Evolutionary conservation across 31 red algal genomes (phyloP), one percentile per base, ranked within the genome.

Genomic region (Asparagopsis taxiformis): DNA sequence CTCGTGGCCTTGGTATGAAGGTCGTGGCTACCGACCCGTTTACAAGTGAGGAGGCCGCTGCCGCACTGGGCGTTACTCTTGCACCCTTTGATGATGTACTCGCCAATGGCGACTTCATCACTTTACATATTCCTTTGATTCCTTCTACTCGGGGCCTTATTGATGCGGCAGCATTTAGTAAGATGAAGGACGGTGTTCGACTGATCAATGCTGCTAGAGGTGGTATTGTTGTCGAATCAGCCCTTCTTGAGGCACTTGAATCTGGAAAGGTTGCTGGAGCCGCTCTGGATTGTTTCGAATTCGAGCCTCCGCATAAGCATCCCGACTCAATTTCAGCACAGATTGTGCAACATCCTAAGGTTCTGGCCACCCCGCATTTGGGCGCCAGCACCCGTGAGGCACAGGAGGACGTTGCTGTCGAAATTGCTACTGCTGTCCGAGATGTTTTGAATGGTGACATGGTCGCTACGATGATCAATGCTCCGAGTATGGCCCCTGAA

Each of bases 361-460:
- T 99, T 43, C 17, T 99, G 8, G 96, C 96, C 29, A 94, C 96
- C 48, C 96, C 97, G 30, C 97, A 99, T 70, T 71, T 99, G 15
- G 97, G 97, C 57, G 97, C 97, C 0, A 85, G 75, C 49, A 99
- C 97, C n/a, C 70, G 64, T 11, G 97, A 99, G 65, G 97, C 97
- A 1, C 97, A 99, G 61, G 50, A 86, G n/a, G 89, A 99, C 70
- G 97, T 99, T 1, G 92, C 88, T 34, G 66, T 99, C 13, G 88
- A 99, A 60, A 92, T 99, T 58, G 87, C 87, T 24, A 83, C 75
- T 50, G 80, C 83, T 13, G 88, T 99, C 36, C n/a, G 77, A 13
- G 78, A 85, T 34, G 74, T 84, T 0, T 68, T 99, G 11, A 71
- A 72, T 38, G 89, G 88, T 20, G 97, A 90, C 48, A 64, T 90